phyloP scores from a whole-genome alignment of 2,329 filamentous ascomycete genomes.

The Pseudogymnoascus sp. region DNA sequence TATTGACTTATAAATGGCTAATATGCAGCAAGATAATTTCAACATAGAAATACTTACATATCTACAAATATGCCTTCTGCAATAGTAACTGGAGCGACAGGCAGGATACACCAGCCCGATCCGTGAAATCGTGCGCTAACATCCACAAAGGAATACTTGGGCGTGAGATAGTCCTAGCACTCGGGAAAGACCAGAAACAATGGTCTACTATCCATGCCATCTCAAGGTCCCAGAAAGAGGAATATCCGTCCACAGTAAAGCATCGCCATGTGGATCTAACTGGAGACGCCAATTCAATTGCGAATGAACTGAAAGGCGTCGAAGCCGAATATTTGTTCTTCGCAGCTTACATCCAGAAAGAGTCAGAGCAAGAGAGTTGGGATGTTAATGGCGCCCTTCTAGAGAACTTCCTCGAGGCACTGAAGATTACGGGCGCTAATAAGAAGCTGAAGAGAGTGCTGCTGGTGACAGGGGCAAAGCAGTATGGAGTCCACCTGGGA shows the following conservation, averaged over 20 bases:
- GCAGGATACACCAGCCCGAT: conserved; percentile 14
- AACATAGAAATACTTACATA: background rate
- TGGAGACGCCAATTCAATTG: conserved; percentile 28
- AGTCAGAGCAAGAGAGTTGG: conserved; percentile 29
- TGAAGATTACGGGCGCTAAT: conserved; percentile 38
- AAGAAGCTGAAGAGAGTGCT: conserved; percentile 42
- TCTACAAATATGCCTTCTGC: conserved; percentile 18
- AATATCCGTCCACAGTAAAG: conserved; percentile 30
- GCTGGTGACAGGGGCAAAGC: conserved; percentile 44
- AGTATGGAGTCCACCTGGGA: conserved; percentile 49
- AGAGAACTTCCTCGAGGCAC: conserved; percentile 41
- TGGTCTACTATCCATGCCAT: conserved; percentile 33
- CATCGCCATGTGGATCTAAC: conserved; percentile 32
- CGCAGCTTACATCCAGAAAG: conserved; percentile 32
- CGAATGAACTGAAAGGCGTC: conserved; percentile 28
- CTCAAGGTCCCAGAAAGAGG: conserved; percentile 32
- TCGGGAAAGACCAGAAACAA: conserved; percentile 26
- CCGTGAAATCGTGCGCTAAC: background rate
- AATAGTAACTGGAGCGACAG: conserved; percentile 23
- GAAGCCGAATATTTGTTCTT: conserved; percentile 34
- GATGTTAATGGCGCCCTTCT: conserved; percentile 39
- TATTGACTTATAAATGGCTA: background rate
- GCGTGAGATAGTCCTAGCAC: conserved; percentile 31
- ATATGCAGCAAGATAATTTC: background rate
- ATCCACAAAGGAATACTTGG: conserved; percentile 27